Evolutionary conservation across 129 eudicot species (phyloP).

Genomic region (Calendula officinalis): DNA sequence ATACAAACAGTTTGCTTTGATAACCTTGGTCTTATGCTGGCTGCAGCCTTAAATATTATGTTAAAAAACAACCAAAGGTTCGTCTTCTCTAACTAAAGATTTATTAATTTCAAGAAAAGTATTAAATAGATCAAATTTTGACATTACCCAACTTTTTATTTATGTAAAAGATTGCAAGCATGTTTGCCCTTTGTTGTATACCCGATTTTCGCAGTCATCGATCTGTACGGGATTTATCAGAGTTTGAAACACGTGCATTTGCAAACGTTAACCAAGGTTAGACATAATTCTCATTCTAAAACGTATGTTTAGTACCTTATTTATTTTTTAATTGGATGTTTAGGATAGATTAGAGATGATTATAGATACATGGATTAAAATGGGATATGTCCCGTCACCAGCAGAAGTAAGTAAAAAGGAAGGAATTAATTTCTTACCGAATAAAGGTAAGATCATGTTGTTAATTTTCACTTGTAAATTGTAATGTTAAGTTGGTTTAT

Average conservation of each 20-base stretch:
- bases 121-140: conserved; percentile 9
- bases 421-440: conserved; percentile 57
- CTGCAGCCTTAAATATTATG: conserved; percentile 68
- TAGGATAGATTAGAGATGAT: conserved; percentile 92
- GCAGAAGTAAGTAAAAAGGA: conserved; percentile 81
- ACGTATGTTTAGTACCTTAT: conserved; percentile 11
- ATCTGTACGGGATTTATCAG: conserved; percentile 88
- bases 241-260: conserved; percentile 87
- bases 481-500: not conserved
- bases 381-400: conserved; percentile 74
- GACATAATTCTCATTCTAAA: conserved; percentile 19
- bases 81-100: conserved; percentile 11
- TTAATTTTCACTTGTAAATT: not conserved
- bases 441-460: conserved; percentile 48
- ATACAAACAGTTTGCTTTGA: conserved; percentile 96
- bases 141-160: conserved; percentile 28
- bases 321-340: conserved; percentile 23
- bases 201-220: conserved; percentile 79
- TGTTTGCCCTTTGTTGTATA: conserved; percentile 80
- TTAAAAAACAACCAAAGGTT: conserved; percentile 73
- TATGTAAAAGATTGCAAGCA: conserved; percentile 71
- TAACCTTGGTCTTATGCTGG: conserved; percentile 88
- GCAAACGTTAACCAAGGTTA: conserved; percentile 88
- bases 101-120: not conserved
- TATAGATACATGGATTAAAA: conserved; percentile 60